Percentiles rank a stretch among this genome's conserved stretches.
Conservation (phyloP, 176 grass and related monocot genomes). For the Neostapfia colusana region DNA sequence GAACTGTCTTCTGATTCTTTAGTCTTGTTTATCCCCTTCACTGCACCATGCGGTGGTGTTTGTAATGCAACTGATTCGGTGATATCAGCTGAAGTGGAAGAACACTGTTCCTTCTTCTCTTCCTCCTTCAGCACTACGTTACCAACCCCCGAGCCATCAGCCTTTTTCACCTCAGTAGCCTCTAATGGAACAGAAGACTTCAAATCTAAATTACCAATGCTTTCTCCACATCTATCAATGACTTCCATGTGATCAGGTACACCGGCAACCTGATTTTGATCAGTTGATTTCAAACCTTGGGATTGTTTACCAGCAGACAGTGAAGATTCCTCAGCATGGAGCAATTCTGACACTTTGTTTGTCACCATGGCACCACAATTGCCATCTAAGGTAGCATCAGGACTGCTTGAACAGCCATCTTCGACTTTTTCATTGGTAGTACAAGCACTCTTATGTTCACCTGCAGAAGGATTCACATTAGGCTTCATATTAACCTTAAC, state of each 20-base stretch:
- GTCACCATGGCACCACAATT: constrained; percentile 12
- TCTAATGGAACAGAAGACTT: constrained; percentile 20
- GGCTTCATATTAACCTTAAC: constrained; percentile 5
- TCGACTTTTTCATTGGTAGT: constrained; percentile 34
- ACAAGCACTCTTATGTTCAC: constrained; percentile 38
- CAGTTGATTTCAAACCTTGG: constrained; percentile 19
- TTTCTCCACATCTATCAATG: constrained; percentile 13
- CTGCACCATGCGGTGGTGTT: neutral
- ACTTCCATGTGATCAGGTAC: constrained; percentile 14
- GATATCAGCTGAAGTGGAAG: constrained; percentile 8
- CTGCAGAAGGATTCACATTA: constrained; percentile 41
- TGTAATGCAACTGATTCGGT: constrained; percentile 27
- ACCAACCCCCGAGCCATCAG: constrained; percentile 20
- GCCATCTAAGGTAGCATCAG: constrained; percentile 24
- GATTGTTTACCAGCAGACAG: constrained; percentile 35
- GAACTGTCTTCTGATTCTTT: constrained; percentile 48
- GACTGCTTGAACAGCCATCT: constrained; percentile 35
- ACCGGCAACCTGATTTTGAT: constrained; percentile 22
- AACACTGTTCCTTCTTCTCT: constrained; percentile 35
- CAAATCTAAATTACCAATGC: constrained; percentile 26
- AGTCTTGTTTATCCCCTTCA: constrained; percentile 25
- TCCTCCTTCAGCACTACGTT: constrained; percentile 13
- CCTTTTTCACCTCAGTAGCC: constrained; percentile 8
- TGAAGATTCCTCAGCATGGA: constrained; percentile 33
- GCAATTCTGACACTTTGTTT: constrained; percentile 14